Evolutionary conservation across 352 stramenopile genomes (phyloP).

Genomic region (Blastocystis sp.): DNA sequence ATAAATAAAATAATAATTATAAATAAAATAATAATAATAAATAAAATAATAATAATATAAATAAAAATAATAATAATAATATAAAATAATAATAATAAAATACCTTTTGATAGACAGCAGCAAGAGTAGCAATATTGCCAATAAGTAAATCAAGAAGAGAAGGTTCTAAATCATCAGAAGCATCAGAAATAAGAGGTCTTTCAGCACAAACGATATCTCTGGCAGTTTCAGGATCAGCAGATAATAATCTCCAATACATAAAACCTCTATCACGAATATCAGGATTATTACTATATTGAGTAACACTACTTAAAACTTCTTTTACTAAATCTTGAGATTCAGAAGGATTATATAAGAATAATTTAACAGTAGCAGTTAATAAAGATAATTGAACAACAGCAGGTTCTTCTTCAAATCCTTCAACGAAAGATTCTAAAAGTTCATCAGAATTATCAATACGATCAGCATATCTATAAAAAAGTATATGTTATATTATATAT

Average conservation of each 20-base stretch:
- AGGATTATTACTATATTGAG: constrained; percentile 89
- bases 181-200: constrained; percentile 95
- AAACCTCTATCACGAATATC: constrained; percentile 90
- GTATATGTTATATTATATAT: too few species aligned
- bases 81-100: too few species aligned
- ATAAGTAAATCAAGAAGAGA: constrained; percentile 81
- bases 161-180: constrained; percentile 79
- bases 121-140: constrained; percentile 83
- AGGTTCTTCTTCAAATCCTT: constrained; percentile 91
- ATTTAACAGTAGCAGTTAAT: constrained; percentile 91
- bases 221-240: constrained; percentile 85
- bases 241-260: constrained; percentile 96
- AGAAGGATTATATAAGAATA: constrained; percentile 78
- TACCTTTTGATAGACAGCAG: constrained; percentile 97
- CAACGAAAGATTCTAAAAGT: constrained; percentile 88
- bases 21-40: too few species aligned
- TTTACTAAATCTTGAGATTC: constrained; percentile 79
- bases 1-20: too few species aligned
- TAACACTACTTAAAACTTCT: constrained; percentile 82
- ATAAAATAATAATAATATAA: too few species aligned
- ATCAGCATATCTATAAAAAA: too few species aligned
- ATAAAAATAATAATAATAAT: too few species aligned
- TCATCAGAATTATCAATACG: constrained; percentile 97
- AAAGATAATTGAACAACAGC: constrained; percentile 84
- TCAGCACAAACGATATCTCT: constrained; percentile 87